phyloP scores from a whole-genome alignment of 495 filamentous ascomycete genomes.

The Xylaria acuta region DNA sequence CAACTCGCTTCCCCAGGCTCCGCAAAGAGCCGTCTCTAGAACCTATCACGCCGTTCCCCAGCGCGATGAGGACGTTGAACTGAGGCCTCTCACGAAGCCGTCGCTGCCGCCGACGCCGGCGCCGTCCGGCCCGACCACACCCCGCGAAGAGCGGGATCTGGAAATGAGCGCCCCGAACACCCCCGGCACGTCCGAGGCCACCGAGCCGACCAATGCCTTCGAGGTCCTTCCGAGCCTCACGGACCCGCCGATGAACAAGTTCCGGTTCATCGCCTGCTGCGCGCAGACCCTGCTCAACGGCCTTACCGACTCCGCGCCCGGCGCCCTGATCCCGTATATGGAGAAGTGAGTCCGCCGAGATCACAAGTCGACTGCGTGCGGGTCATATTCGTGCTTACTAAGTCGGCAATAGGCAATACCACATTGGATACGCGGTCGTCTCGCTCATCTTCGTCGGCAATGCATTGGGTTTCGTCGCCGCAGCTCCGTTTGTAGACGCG shows the following conservation, averaged over 20 bases:
- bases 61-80: conserved; percentile 41
- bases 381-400: neutral
- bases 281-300: conserved; percentile 63
- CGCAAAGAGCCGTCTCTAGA: conserved; percentile 44
- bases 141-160: conserved; percentile 54
- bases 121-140: conserved; percentile 42
- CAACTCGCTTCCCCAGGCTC: conserved; percentile 35
- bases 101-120: conserved; percentile 32
- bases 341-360: conserved; percentile 47
- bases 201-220: conserved; percentile 40
- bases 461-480: conserved; percentile 76
- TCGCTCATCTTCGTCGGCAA: conserved; percentile 82
- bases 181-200: conserved; percentile 31
- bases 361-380: too few species aligned
- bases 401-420: conserved; percentile 56
- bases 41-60: conserved; percentile 49
- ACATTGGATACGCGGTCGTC: conserved; percentile 74
- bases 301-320: conserved; percentile 68
- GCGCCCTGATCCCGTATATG: conserved; percentile 78
- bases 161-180: conserved; percentile 59
- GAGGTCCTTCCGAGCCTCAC: conserved; percentile 57
- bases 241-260: conserved; percentile 62
- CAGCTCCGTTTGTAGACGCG: conserved; percentile 68
- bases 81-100: conserved; percentile 41
- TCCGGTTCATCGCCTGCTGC: conserved; percentile 53